A percentile compares a stretch with the other conserved stretches of the same genome.
Evolutionary conservation across 345 rosid genomes (phyloP).

Genomic region (Gynandropsis gynandra): DNA sequence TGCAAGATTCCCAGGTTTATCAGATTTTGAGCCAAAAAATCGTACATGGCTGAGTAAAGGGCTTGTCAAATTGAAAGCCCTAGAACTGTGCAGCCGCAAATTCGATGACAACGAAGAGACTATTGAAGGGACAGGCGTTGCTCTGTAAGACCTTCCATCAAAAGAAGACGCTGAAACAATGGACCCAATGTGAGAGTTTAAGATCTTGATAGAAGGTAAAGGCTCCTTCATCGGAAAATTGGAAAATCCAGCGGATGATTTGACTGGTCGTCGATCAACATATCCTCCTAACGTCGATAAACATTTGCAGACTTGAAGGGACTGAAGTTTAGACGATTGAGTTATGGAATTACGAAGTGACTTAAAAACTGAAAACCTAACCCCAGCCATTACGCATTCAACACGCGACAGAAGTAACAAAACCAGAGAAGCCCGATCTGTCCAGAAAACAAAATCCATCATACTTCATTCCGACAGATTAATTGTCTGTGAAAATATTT

Average conservation of each 20-base stretch:
- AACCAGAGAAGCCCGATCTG: conserved; percentile 4
- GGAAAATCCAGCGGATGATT: conserved; percentile 20
- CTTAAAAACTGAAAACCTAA: conserved; percentile 35
- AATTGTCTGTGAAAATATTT: not conserved
- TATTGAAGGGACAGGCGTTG: conserved; percentile 17
- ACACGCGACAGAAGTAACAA: not conserved
- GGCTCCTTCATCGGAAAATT: conserved; percentile 12
- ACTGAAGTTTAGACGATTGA: conserved; percentile 16
- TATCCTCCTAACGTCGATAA: conserved; percentile 13
- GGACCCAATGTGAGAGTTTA: conserved; percentile 14
- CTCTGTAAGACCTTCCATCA: conserved; percentile 11
- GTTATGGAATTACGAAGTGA: conserved; percentile 27
- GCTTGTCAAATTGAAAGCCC: conserved; percentile 30
- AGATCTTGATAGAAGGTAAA: conserved; percentile 16
- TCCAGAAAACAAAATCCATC: not conserved
- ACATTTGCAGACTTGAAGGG: conserved; percentile 13
- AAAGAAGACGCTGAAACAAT: conserved; percentile 9
- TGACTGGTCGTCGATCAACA: conserved; percentile 18
- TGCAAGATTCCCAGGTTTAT: conserved; percentile 22
- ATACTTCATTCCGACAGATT: not conserved
- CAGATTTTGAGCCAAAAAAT: conserved; percentile 44
- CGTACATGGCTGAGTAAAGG: conserved; percentile 30
- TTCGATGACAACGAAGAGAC: conserved; percentile 19
- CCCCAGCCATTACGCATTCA: conserved; percentile 35
- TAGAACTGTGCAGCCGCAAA: conserved; percentile 13